These are phyloP conservation scores for Lentinula lateritia DNA, from an alignment of 768 basidiomycete genomes.

Conservation along the genomic window DNA sequence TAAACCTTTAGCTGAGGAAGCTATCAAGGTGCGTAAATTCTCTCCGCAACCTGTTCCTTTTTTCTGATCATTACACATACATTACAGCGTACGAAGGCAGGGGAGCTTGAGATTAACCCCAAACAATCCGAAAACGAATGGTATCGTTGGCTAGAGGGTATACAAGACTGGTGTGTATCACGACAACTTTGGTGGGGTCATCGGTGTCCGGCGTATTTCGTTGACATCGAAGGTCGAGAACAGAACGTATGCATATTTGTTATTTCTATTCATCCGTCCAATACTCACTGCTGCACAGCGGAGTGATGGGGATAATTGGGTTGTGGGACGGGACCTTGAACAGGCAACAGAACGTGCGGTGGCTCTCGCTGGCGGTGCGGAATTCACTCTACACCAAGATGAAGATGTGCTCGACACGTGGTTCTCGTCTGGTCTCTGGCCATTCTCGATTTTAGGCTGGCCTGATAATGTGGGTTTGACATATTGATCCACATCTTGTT, in stretches of 20 bases:
- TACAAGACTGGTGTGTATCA: conserved; percentile 99
- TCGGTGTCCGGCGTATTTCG: conserved; percentile 90
- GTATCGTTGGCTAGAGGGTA: conserved; percentile 92
- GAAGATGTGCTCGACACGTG: conserved; percentile 98
- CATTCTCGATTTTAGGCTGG: conserved; percentile 97
- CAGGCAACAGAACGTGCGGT: conserved; percentile 77
- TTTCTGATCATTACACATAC: neutral
- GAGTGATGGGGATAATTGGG: conserved; percentile 80
- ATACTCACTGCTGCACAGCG: conserved; percentile 27
- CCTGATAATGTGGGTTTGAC: conserved; percentile 65
- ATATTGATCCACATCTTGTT: neutral
- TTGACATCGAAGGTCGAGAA: conserved; percentile 71
- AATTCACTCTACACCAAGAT: conserved; percentile 83
- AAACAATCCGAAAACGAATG: conserved; percentile 88
- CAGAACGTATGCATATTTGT: conserved; percentile 46
- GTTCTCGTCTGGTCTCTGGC: conserved; percentile 98
- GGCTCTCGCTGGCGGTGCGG: conserved; percentile 55
- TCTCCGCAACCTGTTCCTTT: neutral
- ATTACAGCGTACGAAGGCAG: conserved; percentile 75
- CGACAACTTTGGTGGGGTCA: conserved; percentile 99
- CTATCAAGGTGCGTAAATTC: conserved; percentile 58
- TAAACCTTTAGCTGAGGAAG: conserved; percentile 85
- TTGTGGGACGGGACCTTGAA: conserved; percentile 74
- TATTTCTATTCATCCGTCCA: neutral
- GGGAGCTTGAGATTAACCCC: conserved; percentile 80